Evolutionary conservation across 2,329 filamentous ascomycete species (phyloP).

Genomic region (Dryadomyces quercivorus): DNA sequence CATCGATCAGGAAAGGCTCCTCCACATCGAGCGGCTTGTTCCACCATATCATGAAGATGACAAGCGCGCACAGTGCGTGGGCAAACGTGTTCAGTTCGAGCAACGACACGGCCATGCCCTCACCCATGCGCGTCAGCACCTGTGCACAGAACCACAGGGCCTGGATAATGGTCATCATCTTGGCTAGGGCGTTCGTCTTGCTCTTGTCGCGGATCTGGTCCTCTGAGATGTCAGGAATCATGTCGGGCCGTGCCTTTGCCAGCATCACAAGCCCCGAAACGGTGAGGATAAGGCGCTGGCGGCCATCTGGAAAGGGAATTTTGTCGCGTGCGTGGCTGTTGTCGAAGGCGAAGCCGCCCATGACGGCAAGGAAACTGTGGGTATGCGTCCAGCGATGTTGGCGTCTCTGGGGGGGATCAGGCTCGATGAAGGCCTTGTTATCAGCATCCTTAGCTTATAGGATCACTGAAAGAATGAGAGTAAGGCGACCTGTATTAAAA

Average conservation of each 20-base stretch:
- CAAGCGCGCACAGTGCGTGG: slow-evolving; percentile 18
- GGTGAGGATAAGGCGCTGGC: background rate
- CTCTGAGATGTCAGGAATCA: background rate
- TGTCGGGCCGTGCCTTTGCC: background rate
- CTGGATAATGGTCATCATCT: slow-evolving; percentile 20
- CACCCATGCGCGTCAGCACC: slow-evolving; percentile 16
- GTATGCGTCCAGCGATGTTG: background rate
- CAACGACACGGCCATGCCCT: slow-evolving; percentile 19
- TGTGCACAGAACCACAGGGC: slow-evolving; percentile 23
- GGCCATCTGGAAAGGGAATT: background rate
- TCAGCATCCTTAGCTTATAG: too few species aligned
- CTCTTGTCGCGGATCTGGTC: slow-evolving; percentile 16
- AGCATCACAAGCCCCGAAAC: background rate
- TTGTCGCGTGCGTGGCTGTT: background rate
- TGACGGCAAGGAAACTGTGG: background rate
- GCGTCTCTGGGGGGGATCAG: background rate
- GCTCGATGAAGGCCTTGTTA: background rate
- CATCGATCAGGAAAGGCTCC: background rate
- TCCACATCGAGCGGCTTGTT: slow-evolving; percentile 16
- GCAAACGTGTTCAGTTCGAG: slow-evolving; percentile 20
- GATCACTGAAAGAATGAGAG: too few species aligned
- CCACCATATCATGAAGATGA: slow-evolving; percentile 19
- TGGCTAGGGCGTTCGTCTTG: slow-evolving; percentile 19
- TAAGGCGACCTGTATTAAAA: too few species aligned
- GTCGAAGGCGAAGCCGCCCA: background rate